Evolutionary conservation across 2,329 filamentous ascomycete species (phyloP), one percentile per base, ranked within the genome.

Genomic region (Parastagonospora nodorum): DNA sequence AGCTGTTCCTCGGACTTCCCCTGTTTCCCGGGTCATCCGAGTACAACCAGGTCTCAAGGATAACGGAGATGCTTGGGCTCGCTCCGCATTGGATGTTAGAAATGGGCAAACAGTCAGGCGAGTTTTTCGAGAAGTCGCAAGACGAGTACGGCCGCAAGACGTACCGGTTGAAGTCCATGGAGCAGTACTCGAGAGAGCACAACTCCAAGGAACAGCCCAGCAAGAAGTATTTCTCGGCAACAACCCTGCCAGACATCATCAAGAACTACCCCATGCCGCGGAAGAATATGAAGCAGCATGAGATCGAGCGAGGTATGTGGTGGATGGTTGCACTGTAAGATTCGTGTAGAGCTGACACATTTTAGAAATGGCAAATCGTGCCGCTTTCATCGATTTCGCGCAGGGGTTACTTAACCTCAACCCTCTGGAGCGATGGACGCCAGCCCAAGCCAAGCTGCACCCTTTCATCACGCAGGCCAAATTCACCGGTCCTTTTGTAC

Each of bases 31-130:
- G 94, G 27, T 97, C 93, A 0, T 99, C 94, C 2, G 94, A 99
- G 74, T 99, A 99, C 76, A 99, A 99, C 66, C 94, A 99, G 74
- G 92, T 99, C 14, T 93, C 93, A 27, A 84, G 94, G 45, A 99
- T 99, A 58, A 92, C 94, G 16, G 94, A 99, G 76, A 99, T 99
- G 94, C 84, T 99, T 8, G 94, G 94, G 9, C 87, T 96, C 60
- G 93, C 94, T 1, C 93, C 92, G 32, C 95, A 92, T 58, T 99
- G 94, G 94, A 99, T 99, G 94, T 84, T 99, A 49, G 94, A 99
- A 72, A 95, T 96, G 84, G 94, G 94, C 64, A 99, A 99, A 76
- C 94, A 99, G 74, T 90, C 93, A 1, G 90, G 91, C 38, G 92
- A 97, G 65, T 99, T 99, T 73, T 99, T 96, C 67, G 93, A 99